Base-by-base conservation (phyloP, 805 yeast genomes). In the Suhomyces pyralidae region DNA sequence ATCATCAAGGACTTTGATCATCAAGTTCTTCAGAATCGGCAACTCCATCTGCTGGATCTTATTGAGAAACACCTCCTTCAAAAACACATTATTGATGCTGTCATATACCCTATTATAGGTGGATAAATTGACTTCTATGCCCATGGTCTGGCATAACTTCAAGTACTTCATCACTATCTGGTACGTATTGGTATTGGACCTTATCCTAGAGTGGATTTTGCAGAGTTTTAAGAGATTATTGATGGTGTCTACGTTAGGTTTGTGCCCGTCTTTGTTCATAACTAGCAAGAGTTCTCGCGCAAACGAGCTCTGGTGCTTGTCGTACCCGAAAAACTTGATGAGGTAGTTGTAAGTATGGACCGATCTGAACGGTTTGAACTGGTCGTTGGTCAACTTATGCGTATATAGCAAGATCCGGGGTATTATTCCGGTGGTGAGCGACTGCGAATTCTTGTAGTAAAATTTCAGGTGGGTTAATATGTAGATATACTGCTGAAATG, bases 191-290 rank as follows among this genome's bases (percentile, higher is more conserved):
- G 69, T 58, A 4, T 60, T 58, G 1, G 72, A 65, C 15, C 78
- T 55, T 24, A 71, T 66, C 14, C 59, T 59, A 3, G 73, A 58
- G 54, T 75, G 77, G 14, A 62, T 59, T 40, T 62, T 56, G 48
- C 72, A 63, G 22, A 68, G 57, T 46, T 68, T 68, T 34, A 75
- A 56, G 42, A 74, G 62, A 47, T 62, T 61, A 59, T 75, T 74
- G 51, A 75, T 69, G 47, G 79, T 75, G 45, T 70, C 71, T 32
- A 71, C 63, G 53, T 74, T 71, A 7, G 76, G 76, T n/a, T 55
- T 54, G 48, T 70, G 73, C 3, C 76, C 76, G 51, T 75, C 79
- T 51, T 70, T 66, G 38, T 68, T 59, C 78, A 76, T 74, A 26
- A 73, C 76, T 36, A 76, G 57, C 9, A 75, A 58, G 15, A 75